A percentile compares a stretch with the other conserved stretches of the same genome.
These are phyloP conservation scores for Penicillium janthinellum DNA, from an alignment of 2,329 filamentous ascomycete genomes.

Conservation along the genomic window DNA sequence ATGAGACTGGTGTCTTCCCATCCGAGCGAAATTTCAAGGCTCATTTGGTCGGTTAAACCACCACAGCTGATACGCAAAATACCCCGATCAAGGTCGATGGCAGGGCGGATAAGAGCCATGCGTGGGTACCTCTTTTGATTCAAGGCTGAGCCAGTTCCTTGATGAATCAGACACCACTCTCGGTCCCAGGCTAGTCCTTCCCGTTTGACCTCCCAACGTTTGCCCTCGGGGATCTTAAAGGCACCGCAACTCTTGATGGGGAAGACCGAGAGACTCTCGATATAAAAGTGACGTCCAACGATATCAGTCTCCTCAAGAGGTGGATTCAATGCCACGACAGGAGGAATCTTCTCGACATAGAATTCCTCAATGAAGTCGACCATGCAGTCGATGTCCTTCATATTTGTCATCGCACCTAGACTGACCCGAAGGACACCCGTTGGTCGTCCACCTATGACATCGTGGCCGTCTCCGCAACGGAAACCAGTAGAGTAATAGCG, in stretches of 20 bases:
- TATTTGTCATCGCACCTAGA: constrained; percentile 85
- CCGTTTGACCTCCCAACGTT: constrained; percentile 72
- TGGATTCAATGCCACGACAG: constrained; percentile 20
- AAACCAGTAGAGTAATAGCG: constrained; percentile 83
- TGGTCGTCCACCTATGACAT: constrained; percentile 80
- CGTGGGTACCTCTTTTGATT: constrained; percentile 85
- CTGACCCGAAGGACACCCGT: constrained; percentile 86
- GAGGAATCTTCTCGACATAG: constrained; percentile 50
- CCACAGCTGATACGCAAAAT: constrained; percentile 60
- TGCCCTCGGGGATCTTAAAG: constrained; percentile 66
- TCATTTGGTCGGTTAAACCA: constrained; percentile 38
- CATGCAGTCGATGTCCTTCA: constrained; percentile 72
- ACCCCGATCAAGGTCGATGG: constrained; percentile 69
- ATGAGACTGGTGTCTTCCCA: constrained; percentile 52
- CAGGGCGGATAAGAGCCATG: constrained; percentile 82
- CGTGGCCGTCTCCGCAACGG: constrained; percentile 79
- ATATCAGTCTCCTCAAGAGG: constrained; percentile 15
- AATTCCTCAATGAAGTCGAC: constrained; percentile 72
- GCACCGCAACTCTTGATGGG: constrained; percentile 94
- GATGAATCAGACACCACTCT: constrained; percentile 93
- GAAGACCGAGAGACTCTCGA: constrained; percentile 74
- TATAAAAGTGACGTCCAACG: constrained; percentile 44
- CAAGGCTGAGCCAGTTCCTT: constrained; percentile 78
- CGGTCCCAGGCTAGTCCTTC: constrained; percentile 93
- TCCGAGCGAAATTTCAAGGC: constrained; percentile 41